Percentiles rank a stretch among this genome's conserved stretches.
Conservation (phyloP, 2,329 filamentous ascomycete species). For the Monilinia aucupariae region DNA sequence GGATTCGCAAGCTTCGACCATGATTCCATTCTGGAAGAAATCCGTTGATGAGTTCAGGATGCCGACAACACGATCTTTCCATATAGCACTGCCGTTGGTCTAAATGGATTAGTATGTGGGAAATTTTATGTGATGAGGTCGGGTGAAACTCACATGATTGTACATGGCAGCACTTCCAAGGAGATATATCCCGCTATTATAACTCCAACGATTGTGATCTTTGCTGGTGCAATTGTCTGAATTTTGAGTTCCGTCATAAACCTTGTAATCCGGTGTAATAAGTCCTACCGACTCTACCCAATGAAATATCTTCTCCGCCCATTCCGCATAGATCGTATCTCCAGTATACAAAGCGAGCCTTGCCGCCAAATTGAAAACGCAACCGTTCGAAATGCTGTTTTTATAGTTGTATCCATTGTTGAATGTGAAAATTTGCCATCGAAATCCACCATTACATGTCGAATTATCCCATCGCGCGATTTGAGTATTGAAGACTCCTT, state of each 20-base stretch:
- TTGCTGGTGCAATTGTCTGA: slow-evolving; percentile 50
- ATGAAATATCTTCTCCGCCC: slow-evolving; percentile 66
- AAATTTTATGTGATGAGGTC: not conserved
- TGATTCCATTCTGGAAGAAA: slow-evolving; percentile 36
- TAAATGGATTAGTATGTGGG: slow-evolving; percentile 36
- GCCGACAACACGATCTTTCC: slow-evolving; percentile 34
- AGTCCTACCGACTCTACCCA: slow-evolving; percentile 56
- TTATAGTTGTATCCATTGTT: slow-evolving; percentile 79
- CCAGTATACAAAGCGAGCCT: slow-evolving; percentile 69
- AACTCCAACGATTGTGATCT: slow-evolving; percentile 58
- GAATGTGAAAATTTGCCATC: slow-evolving; percentile 78
- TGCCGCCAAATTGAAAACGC: slow-evolving; percentile 56
- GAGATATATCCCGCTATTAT: slow-evolving; percentile 62
- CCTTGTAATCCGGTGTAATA: slow-evolving; percentile 47
- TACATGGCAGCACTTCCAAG: slow-evolving; percentile 47
- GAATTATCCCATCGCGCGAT: slow-evolving; percentile 60
- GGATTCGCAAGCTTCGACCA: slow-evolving; percentile 60
- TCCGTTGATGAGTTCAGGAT: slow-evolving; percentile 35
- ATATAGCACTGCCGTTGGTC: slow-evolving; percentile 34
- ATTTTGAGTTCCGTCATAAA: slow-evolving; percentile 55
- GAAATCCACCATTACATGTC: slow-evolving; percentile 65
- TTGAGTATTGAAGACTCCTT: slow-evolving; percentile 76
- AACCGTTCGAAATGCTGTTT: slow-evolving; percentile 56
- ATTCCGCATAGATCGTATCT: slow-evolving; percentile 69
- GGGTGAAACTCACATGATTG: slow-evolving; percentile 39